Percentiles rank a stretch among this genome's conserved stretches.
These are phyloP conservation scores for Schwanniomyces sp. DNA, from an alignment of 805 yeast species.

Conservation along the genomic window DNA sequence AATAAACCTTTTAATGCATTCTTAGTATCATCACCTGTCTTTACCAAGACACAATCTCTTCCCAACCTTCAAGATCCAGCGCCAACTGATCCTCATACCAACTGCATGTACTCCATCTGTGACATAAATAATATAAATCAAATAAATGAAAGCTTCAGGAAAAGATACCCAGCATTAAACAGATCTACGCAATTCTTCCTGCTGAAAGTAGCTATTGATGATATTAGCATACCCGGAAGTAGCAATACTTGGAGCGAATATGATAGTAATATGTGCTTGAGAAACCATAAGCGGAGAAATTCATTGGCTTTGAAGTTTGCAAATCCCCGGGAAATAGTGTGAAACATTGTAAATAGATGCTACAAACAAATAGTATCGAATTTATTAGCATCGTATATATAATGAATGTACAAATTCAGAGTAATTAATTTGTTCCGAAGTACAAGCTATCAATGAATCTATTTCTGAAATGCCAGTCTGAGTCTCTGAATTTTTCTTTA, in stretches of 20 bases:
- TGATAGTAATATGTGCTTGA: neutral
- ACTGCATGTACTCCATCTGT: slow-evolving; percentile 11
- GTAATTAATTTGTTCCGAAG: slow-evolving; percentile 58
- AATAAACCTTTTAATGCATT: slow-evolving; percentile 21
- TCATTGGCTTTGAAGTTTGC: slow-evolving; percentile 49
- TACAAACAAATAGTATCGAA: neutral
- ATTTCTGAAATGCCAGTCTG: slow-evolving; percentile 59
- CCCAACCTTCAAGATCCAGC: slow-evolving; percentile 5
- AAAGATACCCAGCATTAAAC: neutral
- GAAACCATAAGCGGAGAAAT: slow-evolving; percentile 43
- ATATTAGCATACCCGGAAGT: neutral
- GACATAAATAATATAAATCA: slow-evolving; percentile 6
- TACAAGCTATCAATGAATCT: slow-evolving; percentile 76
- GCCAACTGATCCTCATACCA: neutral
- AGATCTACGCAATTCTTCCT: neutral
- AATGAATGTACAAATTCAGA: neutral
- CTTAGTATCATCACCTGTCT: slow-evolving; percentile 9
- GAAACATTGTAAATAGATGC: neutral
- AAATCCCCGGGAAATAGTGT: slow-evolving; percentile 23
- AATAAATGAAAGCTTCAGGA: neutral
- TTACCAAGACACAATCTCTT: slow-evolving; percentile 6
- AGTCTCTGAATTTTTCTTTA: slow-evolving; percentile 42
- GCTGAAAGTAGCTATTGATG: neutral
- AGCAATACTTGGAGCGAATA: neutral
- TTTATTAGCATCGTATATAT: neutral